Base-by-base conservation (phyloP, 2,329 filamentous ascomycete species). In the Cladophialophora psammophila region DNA sequence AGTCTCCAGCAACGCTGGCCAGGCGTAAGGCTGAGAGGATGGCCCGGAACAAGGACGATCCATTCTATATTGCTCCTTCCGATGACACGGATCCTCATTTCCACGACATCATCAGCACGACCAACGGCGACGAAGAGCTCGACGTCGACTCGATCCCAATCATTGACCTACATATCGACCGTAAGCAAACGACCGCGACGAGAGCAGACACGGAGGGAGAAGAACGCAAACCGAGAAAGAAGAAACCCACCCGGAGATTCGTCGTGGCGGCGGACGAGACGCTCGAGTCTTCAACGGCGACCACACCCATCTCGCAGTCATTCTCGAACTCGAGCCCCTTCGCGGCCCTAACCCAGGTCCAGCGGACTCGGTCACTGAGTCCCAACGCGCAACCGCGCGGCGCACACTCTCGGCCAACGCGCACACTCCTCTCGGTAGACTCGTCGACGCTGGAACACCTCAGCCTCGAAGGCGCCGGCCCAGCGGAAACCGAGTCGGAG, bases 121-220 rank as follows among this genome's bases (percentile, higher is more conserved):
- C 65, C 8, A 88, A 85, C 65, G 88, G 88, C 65, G 94, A 94
- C 75, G 94, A 95, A 75, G 90, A 91, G 53, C 82, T 98, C 8
- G 94, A 99, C 76, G 90, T 99, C 52, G 95, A 99, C 78, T 88
- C 92, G 1, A 99, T 99, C 73, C 95, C 95, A 1, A 94, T 99
- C 74, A 95, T 99, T 88, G 89, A 96, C 76, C 85, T 99, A 55
- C 90, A 96, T 69, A 85, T 97, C 7, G 89, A 90, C 36, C 86
- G 85, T 67, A 77, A 85, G 8, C 78, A 77, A 34, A 68, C 65
- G 20, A 48, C 60, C 40, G 50, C 56, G 31, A 64, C 70, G 56
- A 62, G 57, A 32, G 10, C 55, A 1, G 52, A 26, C 52, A 31
- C 36, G 55, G 48, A 40, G 15, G 18, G n/a, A 50, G 63, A 54